phyloP scores from a whole-genome alignment of 1,284 basidiomycete genomes.

The Ustilago vetiveriae region DNA sequence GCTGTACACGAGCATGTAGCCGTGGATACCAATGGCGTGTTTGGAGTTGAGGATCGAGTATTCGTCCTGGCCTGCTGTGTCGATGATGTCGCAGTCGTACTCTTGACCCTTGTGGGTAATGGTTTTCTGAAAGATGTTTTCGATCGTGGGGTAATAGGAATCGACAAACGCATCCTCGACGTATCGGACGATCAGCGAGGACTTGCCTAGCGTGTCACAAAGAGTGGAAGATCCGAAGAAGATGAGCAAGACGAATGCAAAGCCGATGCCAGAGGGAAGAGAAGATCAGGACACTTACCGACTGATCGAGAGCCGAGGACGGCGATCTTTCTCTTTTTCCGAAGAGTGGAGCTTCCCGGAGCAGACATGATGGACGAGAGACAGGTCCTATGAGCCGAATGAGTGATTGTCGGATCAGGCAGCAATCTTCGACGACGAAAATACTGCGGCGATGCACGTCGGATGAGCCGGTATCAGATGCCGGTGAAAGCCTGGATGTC shows the following conservation, averaged over 20 bases:
- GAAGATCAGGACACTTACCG: conserved; percentile 36
- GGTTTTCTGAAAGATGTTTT: conserved; percentile 84
- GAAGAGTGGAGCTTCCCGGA: conserved; percentile 48
- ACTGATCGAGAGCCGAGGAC: conserved; percentile 66
- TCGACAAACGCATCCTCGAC: conserved; percentile 72
- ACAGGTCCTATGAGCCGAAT: background rate
- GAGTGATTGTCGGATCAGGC: background rate
- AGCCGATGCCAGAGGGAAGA: background rate
- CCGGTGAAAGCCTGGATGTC: background rate
- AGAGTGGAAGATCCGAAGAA: background rate
- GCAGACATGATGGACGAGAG: conserved; percentile 33
- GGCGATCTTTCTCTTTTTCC: conserved; percentile 65
- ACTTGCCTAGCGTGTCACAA: conserved; percentile 73
- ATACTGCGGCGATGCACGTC: background rate
- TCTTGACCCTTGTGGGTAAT: conserved; percentile 84
- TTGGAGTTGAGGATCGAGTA: conserved; percentile 83
- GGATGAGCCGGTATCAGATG: background rate
- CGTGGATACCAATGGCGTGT: conserved; percentile 83
- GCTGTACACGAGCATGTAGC: conserved; percentile 91
- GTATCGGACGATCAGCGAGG: conserved; percentile 72
- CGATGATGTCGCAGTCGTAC: conserved; percentile 96
- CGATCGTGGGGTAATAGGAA: conserved; percentile 93
- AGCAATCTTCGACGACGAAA: too few relatives aligned
- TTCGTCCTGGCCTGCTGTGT: conserved; percentile 95
- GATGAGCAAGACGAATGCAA: background rate